Conservation (phyloP, 768 basidiomycete species). For the Pleurotus ostreatus region DNA sequence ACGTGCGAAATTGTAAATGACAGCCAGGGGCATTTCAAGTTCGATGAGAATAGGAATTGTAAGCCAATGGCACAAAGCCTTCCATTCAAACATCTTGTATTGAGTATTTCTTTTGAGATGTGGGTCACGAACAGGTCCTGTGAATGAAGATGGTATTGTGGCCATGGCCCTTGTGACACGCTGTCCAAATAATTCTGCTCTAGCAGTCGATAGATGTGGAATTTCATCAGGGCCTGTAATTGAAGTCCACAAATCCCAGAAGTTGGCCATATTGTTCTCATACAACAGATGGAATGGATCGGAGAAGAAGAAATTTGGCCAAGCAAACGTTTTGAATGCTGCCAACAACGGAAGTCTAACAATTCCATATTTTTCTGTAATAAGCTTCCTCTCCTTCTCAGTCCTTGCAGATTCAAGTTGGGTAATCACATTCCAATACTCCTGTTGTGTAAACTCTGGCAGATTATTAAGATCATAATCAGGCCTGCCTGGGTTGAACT, state of each 20-base stretch:
- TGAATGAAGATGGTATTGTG: conserved; percentile 28
- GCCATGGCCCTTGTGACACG: conserved; percentile 17
- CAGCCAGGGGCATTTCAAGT: conserved; percentile 16
- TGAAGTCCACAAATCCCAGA: conserved; percentile 27
- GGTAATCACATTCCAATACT: conserved; percentile 21
- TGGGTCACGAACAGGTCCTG: conserved; percentile 24
- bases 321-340: conserved; percentile 23
- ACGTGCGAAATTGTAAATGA: conserved; percentile 23
- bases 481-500: conserved; percentile 19
- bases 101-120: conserved; percentile 30
- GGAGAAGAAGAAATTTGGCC: conserved; percentile 28
- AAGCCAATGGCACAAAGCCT: conserved; percentile 31
- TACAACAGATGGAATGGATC: conserved; percentile 34
- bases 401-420: conserved; percentile 13
- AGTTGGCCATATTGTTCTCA: conserved; percentile 24
- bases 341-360: conserved; percentile 22
- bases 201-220: conserved; percentile 15
- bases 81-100: conserved; percentile 33
- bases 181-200: conserved; percentile 17
- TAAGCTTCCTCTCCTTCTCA: conserved; percentile 13
- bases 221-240: conserved; percentile 12
- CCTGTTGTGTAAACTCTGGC: conserved; percentile 16
- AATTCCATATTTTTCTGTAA: conserved; percentile 21
- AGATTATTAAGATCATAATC: conserved; percentile 19
- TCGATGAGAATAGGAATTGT: conserved; percentile 29